These are phyloP conservation scores for Xylaria longipes DNA, from an alignment of 495 filamentous ascomycete genomes.

Conservation along the genomic window DNA sequence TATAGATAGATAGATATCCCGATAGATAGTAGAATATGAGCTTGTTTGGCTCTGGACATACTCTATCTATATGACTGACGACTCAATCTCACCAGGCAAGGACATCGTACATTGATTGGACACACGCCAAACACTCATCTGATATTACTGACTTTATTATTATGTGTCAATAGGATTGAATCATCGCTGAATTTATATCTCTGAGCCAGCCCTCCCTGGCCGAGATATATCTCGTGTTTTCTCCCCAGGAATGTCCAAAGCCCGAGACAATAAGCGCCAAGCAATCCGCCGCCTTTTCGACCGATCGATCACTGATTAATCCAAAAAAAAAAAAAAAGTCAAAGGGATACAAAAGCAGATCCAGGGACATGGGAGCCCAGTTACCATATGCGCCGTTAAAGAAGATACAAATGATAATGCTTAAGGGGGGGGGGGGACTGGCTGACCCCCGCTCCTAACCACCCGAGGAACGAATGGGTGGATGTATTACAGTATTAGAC, in stretches of 20 bases:
- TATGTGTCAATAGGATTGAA: neutral
- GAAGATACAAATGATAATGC: neutral
- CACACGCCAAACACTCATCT: neutral
- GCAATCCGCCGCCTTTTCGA: neutral
- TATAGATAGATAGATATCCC: neutral
- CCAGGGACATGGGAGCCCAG: neutral
- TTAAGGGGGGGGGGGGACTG: neutral
- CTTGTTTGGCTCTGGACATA: neutral
- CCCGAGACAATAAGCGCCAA: conserved; percentile 6
- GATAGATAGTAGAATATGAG: neutral
- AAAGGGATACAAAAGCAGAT: neutral
- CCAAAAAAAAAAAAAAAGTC: neutral
- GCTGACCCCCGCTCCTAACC: neutral
- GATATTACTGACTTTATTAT: neutral
- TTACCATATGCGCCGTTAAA: neutral
- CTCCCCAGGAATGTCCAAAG: neutral
- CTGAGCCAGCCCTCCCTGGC: neutral
- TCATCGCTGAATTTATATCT: neutral
- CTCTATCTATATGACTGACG: neutral
- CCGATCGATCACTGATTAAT: neutral
- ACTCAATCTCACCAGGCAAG: neutral
- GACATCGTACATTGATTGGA: neutral
- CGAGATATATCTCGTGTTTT: neutral
- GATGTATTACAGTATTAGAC: neutral
- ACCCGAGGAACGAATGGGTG: neutral